Evolutionary conservation across 75 land plant genomes (phyloP).

Genomic region (Ceratopteris richardii): DNA sequence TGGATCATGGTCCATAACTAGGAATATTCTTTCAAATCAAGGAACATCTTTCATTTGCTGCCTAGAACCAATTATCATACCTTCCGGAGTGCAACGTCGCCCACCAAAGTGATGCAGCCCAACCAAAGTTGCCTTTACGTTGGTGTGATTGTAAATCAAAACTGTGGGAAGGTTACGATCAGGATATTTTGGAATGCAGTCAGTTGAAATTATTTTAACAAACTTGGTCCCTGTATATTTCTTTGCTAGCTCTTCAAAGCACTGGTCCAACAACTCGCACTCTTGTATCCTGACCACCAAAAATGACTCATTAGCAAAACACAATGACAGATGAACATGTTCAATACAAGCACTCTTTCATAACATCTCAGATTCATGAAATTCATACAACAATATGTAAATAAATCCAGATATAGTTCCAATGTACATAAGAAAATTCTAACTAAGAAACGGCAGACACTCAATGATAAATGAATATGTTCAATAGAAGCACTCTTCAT

Average conservation of each 20-base stretch:
- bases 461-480: too few relatives aligned
- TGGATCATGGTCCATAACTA: too few relatives aligned
- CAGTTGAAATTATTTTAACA: slow-evolving; percentile 95
- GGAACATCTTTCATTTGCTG: too few relatives aligned
- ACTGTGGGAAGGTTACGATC: slow-evolving; percentile 85
- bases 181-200: slow-evolving; percentile 93
- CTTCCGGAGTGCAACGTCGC: slow-evolving; percentile 81
- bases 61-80: too few relatives aligned
- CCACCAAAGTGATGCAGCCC: slow-evolving; percentile 75
- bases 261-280: slow-evolving; percentile 56
- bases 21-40: too few relatives aligned
- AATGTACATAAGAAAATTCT: too few relatives aligned
- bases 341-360: background rate
- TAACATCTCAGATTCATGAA: background rate
- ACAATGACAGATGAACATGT: too few relatives aligned
- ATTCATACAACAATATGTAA: background rate
- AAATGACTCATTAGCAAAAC: too few relatives aligned
- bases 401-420: background rate
- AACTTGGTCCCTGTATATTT: slow-evolving; percentile 88
- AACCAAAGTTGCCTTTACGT: slow-evolving; percentile 77
- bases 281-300: slow-evolving; percentile 46
- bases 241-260: slow-evolving; percentile 73
- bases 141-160: slow-evolving; percentile 69
- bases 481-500: too few relatives aligned
- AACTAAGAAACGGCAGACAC: too few relatives aligned